These are phyloP conservation scores for Pilatotrama ljubarskyi DNA, from an alignment of 768 basidiomycete species.

Conservation along the genomic window DNA sequence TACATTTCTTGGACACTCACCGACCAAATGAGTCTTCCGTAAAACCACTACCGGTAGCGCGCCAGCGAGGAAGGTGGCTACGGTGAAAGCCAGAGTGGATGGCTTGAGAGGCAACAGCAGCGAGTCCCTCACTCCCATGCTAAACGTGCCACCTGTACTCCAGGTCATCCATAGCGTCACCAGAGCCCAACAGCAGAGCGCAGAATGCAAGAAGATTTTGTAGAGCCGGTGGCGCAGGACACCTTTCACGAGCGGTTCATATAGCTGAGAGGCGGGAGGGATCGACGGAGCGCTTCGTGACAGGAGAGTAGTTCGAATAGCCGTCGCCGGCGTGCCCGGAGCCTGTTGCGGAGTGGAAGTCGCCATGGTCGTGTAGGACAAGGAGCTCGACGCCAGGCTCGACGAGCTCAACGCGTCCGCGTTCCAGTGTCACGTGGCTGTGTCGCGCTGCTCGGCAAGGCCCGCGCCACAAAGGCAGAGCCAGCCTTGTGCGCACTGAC, in stretches of 20 bases:
- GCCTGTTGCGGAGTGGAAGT: slow-evolving; percentile 1
- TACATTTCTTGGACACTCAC: slow-evolving; percentile 50
- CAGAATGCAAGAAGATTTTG: slow-evolving; percentile 45
- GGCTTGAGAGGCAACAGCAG: slow-evolving; percentile 42
- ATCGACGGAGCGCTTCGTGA: slow-evolving; percentile 55
- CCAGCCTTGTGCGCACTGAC: too few species aligned
- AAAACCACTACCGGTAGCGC: slow-evolving; percentile 59
- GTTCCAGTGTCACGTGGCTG: slow-evolving; percentile 7
- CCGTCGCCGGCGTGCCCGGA: slow-evolving; percentile 44
- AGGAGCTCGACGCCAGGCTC: slow-evolving; percentile 12
- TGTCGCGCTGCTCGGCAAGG: slow-evolving; percentile 5
- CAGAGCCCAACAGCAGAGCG: slow-evolving; percentile 45
- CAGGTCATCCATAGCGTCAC: slow-evolving; percentile 44
- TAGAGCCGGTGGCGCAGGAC: slow-evolving; percentile 59
- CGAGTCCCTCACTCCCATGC: slow-evolving; percentile 36
- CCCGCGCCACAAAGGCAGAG: background rate
- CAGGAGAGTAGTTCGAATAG: slow-evolving; percentile 36
- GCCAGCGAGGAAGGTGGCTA: slow-evolving; percentile 48
- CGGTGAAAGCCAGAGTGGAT: slow-evolving; percentile 41
- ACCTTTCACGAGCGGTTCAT: slow-evolving; percentile 65
- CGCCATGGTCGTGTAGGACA: slow-evolving; percentile 16
- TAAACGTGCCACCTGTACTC: slow-evolving; percentile 40
- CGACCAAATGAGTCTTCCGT: slow-evolving; percentile 58
- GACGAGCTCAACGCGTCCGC: slow-evolving; percentile 14
- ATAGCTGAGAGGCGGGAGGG: slow-evolving; percentile 57